phyloP scores from a whole-genome alignment of 352 stramenopile species.

The Pythium graminicola region DNA sequence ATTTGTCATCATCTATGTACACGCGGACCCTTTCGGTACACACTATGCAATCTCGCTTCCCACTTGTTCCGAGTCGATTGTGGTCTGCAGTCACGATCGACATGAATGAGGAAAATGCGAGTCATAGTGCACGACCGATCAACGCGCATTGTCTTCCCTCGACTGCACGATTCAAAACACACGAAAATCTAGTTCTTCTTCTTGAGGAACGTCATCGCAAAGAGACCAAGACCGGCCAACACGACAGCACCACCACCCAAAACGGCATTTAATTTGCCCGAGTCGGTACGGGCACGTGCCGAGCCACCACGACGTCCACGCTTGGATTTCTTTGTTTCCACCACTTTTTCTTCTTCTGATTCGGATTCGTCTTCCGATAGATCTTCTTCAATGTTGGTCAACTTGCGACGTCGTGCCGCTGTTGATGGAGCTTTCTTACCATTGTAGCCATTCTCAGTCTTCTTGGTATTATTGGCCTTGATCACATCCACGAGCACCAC shows the following conservation, averaged over 20 bases:
- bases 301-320: not conserved
- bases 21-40: not conserved
- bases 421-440: too few relatives aligned
- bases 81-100: constrained; percentile 18
- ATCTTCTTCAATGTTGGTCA: constrained; percentile 81
- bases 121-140: not conserved
- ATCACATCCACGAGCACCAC: constrained; percentile 77
- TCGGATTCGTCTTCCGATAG: constrained; percentile 44
- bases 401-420: constrained; percentile 35
- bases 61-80: not conserved
- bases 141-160: not conserved
- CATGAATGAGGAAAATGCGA: not conserved
- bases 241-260: constrained; percentile 22
- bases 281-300: constrained; percentile 1
- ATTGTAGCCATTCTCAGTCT: constrained; percentile 10
- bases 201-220: constrained; percentile 51
- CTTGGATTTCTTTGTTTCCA: constrained; percentile 32
- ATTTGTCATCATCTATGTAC: constrained; percentile 13
- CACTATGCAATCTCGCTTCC: not conserved
- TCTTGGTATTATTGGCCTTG: constrained; percentile 29
- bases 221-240: constrained; percentile 36
- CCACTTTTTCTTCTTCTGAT: constrained; percentile 25
- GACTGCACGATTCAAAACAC: constrained; percentile 5
- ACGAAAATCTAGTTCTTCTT: constrained; percentile 47
- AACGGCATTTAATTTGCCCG: constrained; percentile 20